Evolutionary conservation across 805 yeast genomes (phyloP), one percentile per base, ranked within the genome.

Genomic region (Groenewaldozyma salmanticensis): DNA sequence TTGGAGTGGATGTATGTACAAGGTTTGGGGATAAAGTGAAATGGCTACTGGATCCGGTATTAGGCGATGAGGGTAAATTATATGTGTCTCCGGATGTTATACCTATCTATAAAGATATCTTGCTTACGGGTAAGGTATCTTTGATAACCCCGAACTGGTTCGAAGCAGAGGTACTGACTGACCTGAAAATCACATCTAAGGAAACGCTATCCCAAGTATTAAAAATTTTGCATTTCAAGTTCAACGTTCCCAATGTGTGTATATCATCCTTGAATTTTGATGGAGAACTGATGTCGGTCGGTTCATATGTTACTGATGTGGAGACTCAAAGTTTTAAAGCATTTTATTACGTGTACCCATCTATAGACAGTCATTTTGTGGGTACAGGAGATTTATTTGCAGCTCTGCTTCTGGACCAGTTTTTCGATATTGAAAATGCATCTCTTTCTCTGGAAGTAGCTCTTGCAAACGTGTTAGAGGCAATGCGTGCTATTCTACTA

Each of bases 301-400:
- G 72, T 7, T 72, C 77, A 1, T 53, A 70, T 3, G 40, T 43
- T 5, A 33, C 22, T 3, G 18, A 32, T 9, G n/a, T n/a, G n/a
- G n/a, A n/a, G n/a, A 31, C 48, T 29, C 20, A 17, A 6, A 31
- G 41, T 2, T 37, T 21, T 4, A 21, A 33, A 7, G 16, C 45
- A n/a, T 46, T 61, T 40, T 63, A 57, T 37, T 77, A 73, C 52
- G 68, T 69, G 48, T 69, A 81, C 11, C 81, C 83, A 2, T 65
- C 69, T 27, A 72, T 85, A 33, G 75, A 79, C 41, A 79, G 90
- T 4, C 86, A 90, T 58, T 90, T 88, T 62, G 85, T 96, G 0
- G 97, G 97, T 1, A 95, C 92, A 0, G 97, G 97, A 4, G 97
- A 88, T 54, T 61, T 88, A 33, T 88, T 90, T 52, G 79, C 95